Evolutionary conservation across 352 stramenopile genomes (phyloP).

Genomic region (Thraustotheca clavata): DNA sequence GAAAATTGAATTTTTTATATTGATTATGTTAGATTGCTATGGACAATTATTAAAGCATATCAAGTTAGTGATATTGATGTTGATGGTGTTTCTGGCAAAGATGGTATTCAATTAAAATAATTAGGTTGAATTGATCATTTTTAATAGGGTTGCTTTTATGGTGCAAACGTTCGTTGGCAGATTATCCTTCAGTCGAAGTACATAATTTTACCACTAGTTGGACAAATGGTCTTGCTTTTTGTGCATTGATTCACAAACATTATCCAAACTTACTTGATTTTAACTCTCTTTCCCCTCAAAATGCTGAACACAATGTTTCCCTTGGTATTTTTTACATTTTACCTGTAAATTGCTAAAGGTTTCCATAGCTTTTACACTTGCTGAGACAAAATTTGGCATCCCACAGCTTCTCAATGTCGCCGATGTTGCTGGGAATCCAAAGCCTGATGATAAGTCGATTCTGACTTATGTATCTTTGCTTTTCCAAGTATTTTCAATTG

Average conservation of each 20-base stretch:
- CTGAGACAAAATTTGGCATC: constrained; percentile 80
- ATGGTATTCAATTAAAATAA: constrained; percentile 29
- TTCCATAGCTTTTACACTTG: constrained; percentile 69
- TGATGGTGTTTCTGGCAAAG: constrained; percentile 84
- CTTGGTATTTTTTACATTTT: neutral
- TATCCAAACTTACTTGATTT: constrained; percentile 83
- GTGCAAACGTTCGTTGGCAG: constrained; percentile 77
- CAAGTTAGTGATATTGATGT: constrained; percentile 80
- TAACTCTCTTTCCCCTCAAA: constrained; percentile 26
- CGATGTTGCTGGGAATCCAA: constrained; percentile 72
- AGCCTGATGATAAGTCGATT: constrained; percentile 89
- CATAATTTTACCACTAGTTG: constrained; percentile 86
- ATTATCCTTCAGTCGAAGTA: constrained; percentile 79
- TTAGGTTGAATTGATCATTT: neutral
- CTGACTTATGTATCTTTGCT: constrained; percentile 88
- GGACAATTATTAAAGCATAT: constrained; percentile 90
- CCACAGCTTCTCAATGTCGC: constrained; percentile 79
- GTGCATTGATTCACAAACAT: constrained; percentile 85
- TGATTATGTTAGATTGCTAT: constrained; percentile 51
- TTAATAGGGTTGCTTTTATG: constrained; percentile 71
- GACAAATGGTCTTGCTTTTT: constrained; percentile 85
- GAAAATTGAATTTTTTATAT: neutral
- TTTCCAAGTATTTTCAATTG: constrained; percentile 37
- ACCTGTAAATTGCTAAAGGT: constrained; percentile 14
- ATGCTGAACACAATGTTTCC: constrained; percentile 1